Conservation (phyloP, 2,329 filamentous ascomycete genomes). For the Chaetomium globosum region DNA sequence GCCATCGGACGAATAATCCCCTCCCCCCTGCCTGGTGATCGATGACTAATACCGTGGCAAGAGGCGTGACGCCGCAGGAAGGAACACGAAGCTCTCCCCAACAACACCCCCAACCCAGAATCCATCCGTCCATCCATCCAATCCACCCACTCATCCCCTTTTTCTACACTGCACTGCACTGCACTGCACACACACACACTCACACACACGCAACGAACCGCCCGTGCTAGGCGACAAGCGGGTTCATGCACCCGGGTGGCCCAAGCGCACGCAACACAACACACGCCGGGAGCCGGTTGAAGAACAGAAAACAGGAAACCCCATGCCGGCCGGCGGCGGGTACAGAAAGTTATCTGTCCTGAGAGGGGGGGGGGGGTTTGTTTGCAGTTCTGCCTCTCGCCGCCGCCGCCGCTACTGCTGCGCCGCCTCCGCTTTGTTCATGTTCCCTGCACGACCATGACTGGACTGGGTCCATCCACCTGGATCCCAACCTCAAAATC, state of each 20-base stretch:
- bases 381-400: no score
- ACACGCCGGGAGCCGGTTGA: background rate
- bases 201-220: background rate
- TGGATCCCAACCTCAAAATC: background rate
- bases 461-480: background rate
- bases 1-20: background rate
- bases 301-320: no score
- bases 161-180: background rate
- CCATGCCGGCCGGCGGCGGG: background rate
- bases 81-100: background rate
- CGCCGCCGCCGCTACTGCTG: conserved; percentile 4
- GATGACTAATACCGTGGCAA: no score
- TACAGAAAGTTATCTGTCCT: no score
- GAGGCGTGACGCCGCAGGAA: background rate
- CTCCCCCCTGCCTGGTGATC: background rate
- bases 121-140: no score
- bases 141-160: background rate
- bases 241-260: conserved; percentile 6
- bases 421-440: conserved; percentile 10
- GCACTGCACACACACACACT: no score
- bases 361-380: no score
- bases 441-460: no score
- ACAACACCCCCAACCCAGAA: background rate
- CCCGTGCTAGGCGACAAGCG: background rate
- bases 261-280: background rate